Evolutionary conservation across 2,329 filamentous ascomycete genomes (phyloP).

Genomic region (Rutstroemia sp.): DNA sequence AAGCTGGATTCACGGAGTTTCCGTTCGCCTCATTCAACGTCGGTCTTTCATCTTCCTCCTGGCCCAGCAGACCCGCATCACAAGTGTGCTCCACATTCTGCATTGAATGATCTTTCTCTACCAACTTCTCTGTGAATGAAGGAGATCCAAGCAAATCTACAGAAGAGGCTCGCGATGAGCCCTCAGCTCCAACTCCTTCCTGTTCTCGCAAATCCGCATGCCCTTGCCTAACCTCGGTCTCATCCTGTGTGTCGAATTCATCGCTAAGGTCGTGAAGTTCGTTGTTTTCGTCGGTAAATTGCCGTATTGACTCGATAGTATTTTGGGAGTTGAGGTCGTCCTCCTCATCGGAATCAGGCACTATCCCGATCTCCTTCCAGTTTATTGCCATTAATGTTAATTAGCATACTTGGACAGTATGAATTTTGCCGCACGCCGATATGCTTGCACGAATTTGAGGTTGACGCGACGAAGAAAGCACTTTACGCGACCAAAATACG

Average conservation of each 20-base stretch:
- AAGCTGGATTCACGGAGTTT: background rate
- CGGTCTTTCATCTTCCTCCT: background rate
- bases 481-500: slow-evolving; percentile 7
- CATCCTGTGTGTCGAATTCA: background rate
- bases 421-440: background rate
- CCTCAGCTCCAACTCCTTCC: background rate
- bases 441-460: slow-evolving; percentile 1
- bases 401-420: slow-evolving; percentile 18
- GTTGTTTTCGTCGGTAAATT: slow-evolving; percentile 1
- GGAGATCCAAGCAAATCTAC: slow-evolving; percentile 4
- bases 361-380: slow-evolving; percentile 31
- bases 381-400: slow-evolving; percentile 22
- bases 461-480: slow-evolving; percentile 7
- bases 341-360: slow-evolving; percentile 32
- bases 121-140: background rate
- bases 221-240: background rate
- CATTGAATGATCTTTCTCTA: too few species aligned
- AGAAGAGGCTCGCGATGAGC: slow-evolving; percentile 5
- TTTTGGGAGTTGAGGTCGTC: slow-evolving; percentile 22
- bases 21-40: background rate
- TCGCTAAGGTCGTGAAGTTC: slow-evolving; percentile 2
- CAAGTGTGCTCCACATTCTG: too few species aligned
- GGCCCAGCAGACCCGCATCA: too few species aligned
- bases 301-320: slow-evolving; percentile 2
- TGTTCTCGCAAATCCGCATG: background rate